Base-by-base conservation (phyloP, 2,329 filamentous ascomycete species). In the Aspergillus transmontanensis region DNA sequence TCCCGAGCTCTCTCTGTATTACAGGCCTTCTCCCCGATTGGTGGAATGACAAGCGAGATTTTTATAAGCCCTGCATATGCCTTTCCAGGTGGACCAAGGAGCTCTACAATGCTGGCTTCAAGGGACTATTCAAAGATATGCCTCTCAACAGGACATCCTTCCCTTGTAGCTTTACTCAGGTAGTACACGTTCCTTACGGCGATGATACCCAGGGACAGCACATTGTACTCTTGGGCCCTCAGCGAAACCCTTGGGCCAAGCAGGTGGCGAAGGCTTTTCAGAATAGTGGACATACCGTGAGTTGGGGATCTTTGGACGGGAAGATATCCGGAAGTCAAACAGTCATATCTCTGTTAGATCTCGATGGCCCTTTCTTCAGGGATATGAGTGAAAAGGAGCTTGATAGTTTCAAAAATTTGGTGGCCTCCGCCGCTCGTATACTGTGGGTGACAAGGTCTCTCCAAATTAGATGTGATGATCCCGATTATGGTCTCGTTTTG, bases 401-500 rank as follows among this genome's bases (percentile, higher is more conserved):
- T 19, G n/a, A 26, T 43, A 4, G 19, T 14, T n/a, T 32, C 14
- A 14, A 21, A 26, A 4, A 9, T 11, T 56, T 58, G 6, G 30
- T 45, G 7, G 19, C 16, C 14, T 48, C 30, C 32, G 23, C 43
- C 2, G 10, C 39, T 1, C 26, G 55, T 4, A 45, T 64, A 4
- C 3, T 66, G 1, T 66, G 63, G 65, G 51, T 65, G 1, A 66
- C 60, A 3, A 30, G 10, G 1, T 23, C 56, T 14, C 30, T 58
- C 1, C 62, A 66, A 30, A 36, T 63, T 4, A 12, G 10, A 19
- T 59, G 60, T 19, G 34, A 48, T 6, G 46, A 66, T 50, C 63
- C 65, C 6, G 34, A 68, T 69, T 64, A 76, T 74, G 60, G 71
- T 64, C 36, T 65, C 10, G 45, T 57, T 0, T 50, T 61, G 10